Evolutionary conservation across 2,329 filamentous ascomycete species (phyloP), one percentile per base, ranked within the genome.

Genomic region (Trichoderma sp.): DNA sequence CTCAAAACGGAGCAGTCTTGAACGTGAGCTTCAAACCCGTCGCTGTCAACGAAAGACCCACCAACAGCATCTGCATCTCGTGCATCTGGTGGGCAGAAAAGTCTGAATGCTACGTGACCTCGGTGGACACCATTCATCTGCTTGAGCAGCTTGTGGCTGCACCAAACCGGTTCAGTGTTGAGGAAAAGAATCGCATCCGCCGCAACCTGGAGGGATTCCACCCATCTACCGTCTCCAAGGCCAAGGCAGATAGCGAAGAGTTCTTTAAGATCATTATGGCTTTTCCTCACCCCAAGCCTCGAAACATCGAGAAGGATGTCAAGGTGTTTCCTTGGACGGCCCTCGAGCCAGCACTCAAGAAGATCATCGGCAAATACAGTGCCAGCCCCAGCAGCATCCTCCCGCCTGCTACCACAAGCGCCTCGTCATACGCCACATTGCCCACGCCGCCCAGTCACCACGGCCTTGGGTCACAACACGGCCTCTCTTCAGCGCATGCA

Each of bases 241-340:
- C 91, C 72, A 97, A 97, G 83, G 79, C 90, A 1, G 95, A 98
- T 73, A 97, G 93, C 80, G 95, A 98, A 81, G 94, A 97, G 70
- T 98, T 98, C 82, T 98, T 98, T 90, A 98, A 98, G 84, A 88
- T 98, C 77, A 98, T 99, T 83, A 99, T 99, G 96, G 93, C 90
- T 1, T 98, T 98, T 79, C 94, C 94, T 14, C 93, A 92, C 73
- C 96, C 96, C 2, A 98, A 98, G 83, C 96, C 96, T 21, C 89
- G 96, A 74, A 98, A 98, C 79, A 99, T 99, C 75, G 96, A 98
- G 85, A 99, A 99, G 84, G 95, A 98, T 78, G 95, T 99, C 79
- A 99, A 99, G 84, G 96, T 98, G 14, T 99, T 98, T 79, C 92
- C 94, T 5, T 99, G 96, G 96, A 96, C 94, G 82, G 93, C 96